phyloP scores from a whole-genome alignment of 78 protist species.

The Chrysochromulina tobinii region DNA sequence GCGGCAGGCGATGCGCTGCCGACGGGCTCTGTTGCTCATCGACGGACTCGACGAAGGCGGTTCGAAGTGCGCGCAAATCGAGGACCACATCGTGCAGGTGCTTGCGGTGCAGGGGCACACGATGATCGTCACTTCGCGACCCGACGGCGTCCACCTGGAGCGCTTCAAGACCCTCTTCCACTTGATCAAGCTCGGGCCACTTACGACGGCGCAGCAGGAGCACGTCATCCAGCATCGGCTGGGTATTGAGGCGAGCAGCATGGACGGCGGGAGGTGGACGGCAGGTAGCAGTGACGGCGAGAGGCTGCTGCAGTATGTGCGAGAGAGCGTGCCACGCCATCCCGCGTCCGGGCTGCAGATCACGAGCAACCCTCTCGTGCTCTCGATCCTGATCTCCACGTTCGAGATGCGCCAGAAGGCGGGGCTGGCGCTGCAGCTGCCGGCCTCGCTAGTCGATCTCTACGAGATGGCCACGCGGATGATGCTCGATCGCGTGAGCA shows the following conservation, averaged over 20 bases:
- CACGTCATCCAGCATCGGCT: not conserved
- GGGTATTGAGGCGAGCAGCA: not conserved
- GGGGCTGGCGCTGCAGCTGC: not conserved
- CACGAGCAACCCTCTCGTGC: not conserved
- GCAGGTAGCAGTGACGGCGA: too few relatives aligned
- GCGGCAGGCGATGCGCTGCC: not conserved
- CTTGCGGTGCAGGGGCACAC: not conserved
- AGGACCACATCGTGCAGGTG: not conserved
- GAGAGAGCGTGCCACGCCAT: not conserved
- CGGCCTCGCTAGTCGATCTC: not conserved
- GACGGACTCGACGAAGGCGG: slow-evolving; percentile 21
- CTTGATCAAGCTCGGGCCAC: not conserved
- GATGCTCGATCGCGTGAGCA: not conserved
- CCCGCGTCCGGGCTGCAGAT: not conserved
- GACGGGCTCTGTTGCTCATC: not conserved
- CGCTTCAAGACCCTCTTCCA: not conserved
- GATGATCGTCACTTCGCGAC: not conserved
- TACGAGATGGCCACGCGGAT: not conserved
- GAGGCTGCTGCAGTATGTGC: not conserved
- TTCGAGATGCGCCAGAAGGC: not conserved
- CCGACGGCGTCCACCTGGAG: not conserved
- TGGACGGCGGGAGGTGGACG: too few relatives aligned
- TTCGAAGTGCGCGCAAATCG: not conserved
- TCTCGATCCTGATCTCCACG: not conserved
- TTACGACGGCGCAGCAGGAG: not conserved